Evolutionary conservation across 73 alveolate species (phyloP), one percentile per base, ranked within the genome.

Genomic region (Paramecium sonneborni): DNA sequence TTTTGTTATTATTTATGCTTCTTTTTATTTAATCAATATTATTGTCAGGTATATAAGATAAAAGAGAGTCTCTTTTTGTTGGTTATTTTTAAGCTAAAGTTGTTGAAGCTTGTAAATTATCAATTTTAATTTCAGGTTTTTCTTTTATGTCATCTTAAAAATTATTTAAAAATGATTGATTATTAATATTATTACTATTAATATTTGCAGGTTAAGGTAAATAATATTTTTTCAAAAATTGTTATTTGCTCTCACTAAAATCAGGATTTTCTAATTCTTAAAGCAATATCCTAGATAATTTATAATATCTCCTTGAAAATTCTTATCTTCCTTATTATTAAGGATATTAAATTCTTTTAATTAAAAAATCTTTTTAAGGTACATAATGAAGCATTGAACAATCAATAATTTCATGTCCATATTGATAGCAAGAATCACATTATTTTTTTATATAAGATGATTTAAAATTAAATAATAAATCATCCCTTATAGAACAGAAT

Each of bases 351-450:
- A 4, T 6, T 82, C 44, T 37, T 82, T 39, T 82, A 52, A 44
- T 85, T 20, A 86, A 52, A 8, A 39, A 21, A 28, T 58, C 85
- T 57, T 39, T 86, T 9, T 86, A 37, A 58, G 93, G 93, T 21
- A 32, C 43, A 86, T 62, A 67, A 43, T 86, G 93, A 30, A 86
- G 34, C 28, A 86, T 37, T 34, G 88, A 85, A 23, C 93, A 86
- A 52, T 57, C 28, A 18, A 39, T 11, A 21, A 62, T 57, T 62
- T 62, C 41, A 35, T 86, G 93, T 3, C 69, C 46, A 8, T 5
- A 15, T 46, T 34, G 62, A 21, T 21, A 10, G 37, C 93, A 86
- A 20, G 62, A 57, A 34, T 72, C 39, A 37, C 93, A 86, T 62
- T 39, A 30, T 6, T 32, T 32, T 32, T 23, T 18, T 2, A 86